Base-by-base conservation (phyloP, 129 eudicot genomes). In the Solidago caesia region DNA sequence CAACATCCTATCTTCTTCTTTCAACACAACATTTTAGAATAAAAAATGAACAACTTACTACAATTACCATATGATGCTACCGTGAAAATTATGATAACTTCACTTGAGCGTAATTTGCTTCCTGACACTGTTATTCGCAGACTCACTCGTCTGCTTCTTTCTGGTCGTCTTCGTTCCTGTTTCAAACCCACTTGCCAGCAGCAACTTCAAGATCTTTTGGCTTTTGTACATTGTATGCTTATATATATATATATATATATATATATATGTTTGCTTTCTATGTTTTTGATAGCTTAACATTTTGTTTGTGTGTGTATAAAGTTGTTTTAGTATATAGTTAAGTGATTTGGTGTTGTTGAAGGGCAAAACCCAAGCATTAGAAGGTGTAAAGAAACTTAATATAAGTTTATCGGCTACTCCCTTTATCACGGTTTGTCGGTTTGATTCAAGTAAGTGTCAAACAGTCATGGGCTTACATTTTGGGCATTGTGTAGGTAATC, bases 71-170 rank as follows among this genome's bases (percentile, higher is more conserved):
- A 94, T 85, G 81, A 79, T 63, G 97, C 89, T 13, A 86, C 88
- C 0, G 97, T 91, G 26, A 85, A 84, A 79, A 47, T 94, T 14
- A 91, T 87, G 90, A 74, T 85, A 10, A 77, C 87, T 67, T 91
- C 97, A 0, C 88, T 94, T 9, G 87, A 94, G 73, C 90, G 92
- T n/a, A 94, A 94, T 70, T 60, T 94, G 73, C 84, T 94, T 13
- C 99, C 97, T 4, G 99, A 94, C 75, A 79, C 85, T 5, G 82
- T 94, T 58, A 80, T 88, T 1, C 82, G 99, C 72, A 78, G 86
- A 61, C 91, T 94, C 80, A 94, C 96, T 62, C 85, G 99, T 42
- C 77, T 87, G 70, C 96, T 90, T 27, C 80, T 94, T 42, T 80
- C 91, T 33, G 48, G 70, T 52, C 97, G 99, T 14, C 93, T 94